These are phyloP conservation scores for Obba rivulosa DNA, from an alignment of 768 basidiomycete species.

Conservation along the genomic window DNA sequence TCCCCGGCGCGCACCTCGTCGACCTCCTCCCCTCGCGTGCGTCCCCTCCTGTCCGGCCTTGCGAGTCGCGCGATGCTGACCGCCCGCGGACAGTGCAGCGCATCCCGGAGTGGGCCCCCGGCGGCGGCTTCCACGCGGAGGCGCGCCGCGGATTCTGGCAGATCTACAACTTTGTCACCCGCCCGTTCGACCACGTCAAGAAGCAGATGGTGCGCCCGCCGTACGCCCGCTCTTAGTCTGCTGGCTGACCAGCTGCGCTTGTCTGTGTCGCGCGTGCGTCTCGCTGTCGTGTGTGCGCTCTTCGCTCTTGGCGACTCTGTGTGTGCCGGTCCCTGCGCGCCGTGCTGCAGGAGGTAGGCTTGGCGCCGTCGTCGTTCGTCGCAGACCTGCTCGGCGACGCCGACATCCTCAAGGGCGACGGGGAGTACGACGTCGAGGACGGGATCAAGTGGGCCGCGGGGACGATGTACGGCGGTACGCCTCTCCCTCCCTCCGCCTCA, in stretches of 20 bases:
- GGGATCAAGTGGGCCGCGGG: not conserved
- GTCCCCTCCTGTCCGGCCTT: not conserved
- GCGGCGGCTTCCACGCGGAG: not conserved
- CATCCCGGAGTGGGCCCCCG: not conserved
- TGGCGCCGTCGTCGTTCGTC: not conserved
- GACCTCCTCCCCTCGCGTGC: not conserved
- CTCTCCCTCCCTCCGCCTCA: not conserved
- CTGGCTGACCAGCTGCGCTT: no score
- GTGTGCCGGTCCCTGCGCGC: no score
- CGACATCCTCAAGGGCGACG: not conserved
- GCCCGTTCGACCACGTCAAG: constrained; percentile 11
- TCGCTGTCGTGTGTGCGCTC: no score
- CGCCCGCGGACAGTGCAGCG: not conserved
- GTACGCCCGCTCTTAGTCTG: no score
- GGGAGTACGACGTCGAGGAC: not conserved
- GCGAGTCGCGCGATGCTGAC: not conserved
- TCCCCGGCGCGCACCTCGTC: not conserved
- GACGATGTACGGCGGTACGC: not conserved
- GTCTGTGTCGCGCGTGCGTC: no score
- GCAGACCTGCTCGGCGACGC: not conserved
- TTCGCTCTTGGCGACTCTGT: no score
- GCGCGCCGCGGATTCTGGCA: not conserved
- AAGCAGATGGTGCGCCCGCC: constrained; percentile 9
- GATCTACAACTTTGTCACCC: constrained; percentile 13
- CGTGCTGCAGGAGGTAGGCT: not conserved